Conservation (phyloP, 2,329 filamentous ascomycete species). For the Diaporthe ampelina region DNA sequence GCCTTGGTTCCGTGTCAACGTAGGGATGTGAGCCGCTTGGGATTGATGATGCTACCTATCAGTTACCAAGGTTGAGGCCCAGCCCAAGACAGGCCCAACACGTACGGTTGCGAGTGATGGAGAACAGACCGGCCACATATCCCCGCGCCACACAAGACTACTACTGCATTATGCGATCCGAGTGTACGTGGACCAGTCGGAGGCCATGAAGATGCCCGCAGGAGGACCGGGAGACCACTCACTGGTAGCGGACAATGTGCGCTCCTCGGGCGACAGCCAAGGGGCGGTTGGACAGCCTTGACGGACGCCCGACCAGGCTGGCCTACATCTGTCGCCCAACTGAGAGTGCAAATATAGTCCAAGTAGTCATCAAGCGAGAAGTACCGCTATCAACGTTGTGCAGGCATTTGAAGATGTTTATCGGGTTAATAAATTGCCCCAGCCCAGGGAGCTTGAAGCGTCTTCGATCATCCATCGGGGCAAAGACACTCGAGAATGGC, state of each 20-base stretch:
- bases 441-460: not conserved
- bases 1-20: too few relatives aligned
- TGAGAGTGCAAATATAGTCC: too few relatives aligned
- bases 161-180: not conserved
- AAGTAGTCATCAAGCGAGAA: too few relatives aligned
- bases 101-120: too few relatives aligned
- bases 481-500: not conserved
- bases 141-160: not conserved
- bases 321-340: not conserved
- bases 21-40: too few relatives aligned
- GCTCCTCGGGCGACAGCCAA: not conserved
- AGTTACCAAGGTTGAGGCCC: not conserved
- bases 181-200: slow-evolving; percentile 11
- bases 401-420: too few relatives aligned
- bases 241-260: not conserved
- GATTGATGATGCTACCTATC: too few relatives aligned
- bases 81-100: not conserved
- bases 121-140: too few relatives aligned
- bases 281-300: not conserved
- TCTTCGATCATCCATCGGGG: not conserved
- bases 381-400: too few relatives aligned
- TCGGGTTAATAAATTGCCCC: too few relatives aligned
- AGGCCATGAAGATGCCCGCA: not conserved
- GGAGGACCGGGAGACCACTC: not conserved
- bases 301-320: not conserved